Base-by-base conservation (phyloP, 164 flowering plant genomes). In the Macadamia tetraphylla region DNA sequence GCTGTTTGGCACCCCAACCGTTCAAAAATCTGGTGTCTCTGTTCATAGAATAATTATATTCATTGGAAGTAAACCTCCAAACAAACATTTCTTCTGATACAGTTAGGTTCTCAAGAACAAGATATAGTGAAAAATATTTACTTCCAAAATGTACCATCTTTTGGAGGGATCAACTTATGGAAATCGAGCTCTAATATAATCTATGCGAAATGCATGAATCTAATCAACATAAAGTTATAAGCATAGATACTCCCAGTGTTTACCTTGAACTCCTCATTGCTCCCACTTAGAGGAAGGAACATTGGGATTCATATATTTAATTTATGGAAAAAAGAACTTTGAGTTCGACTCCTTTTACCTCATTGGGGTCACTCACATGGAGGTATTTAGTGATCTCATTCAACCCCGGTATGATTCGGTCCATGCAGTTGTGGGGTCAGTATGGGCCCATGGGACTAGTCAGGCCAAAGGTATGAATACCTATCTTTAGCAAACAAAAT, bases 181-280 rank as follows among this genome's bases (percentile, higher is more conserved):
- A 58, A 42, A 67, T 43, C 62, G 55, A 58, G 70, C 63, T 30
- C 57, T 13, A 52, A 49, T 48, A 31, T 60, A 72, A 49, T 48
- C 49, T 60, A 72, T 43, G 74, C 42, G 68, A 49, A 66, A 67
- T 73, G 75, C 75, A 68, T 73, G 75, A 46, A 73, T 63, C 42
- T 56, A 60, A 0, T 14, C 18, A 17, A 53, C 6, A 57, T 18
- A 35, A 35, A 35, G 40, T 35, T 5, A 5, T 35, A 29, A 13
- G 29, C 35, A 67, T 2, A 35, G 3, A 35, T 53, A 53, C 57
- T 14, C 6, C 18, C 13, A 0, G 4, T 14, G 13, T 53, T 53
- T 53, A 14, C 8, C 60, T 30, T 53, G 62, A 60, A 48, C 44
- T 48, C 58, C 29, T 35, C 57, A 46, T 32, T 59, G 31, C 58